Evolutionary conservation across 371 early-diverging fungal species (phyloP).

Genomic region (Mortierella sp.): DNA sequence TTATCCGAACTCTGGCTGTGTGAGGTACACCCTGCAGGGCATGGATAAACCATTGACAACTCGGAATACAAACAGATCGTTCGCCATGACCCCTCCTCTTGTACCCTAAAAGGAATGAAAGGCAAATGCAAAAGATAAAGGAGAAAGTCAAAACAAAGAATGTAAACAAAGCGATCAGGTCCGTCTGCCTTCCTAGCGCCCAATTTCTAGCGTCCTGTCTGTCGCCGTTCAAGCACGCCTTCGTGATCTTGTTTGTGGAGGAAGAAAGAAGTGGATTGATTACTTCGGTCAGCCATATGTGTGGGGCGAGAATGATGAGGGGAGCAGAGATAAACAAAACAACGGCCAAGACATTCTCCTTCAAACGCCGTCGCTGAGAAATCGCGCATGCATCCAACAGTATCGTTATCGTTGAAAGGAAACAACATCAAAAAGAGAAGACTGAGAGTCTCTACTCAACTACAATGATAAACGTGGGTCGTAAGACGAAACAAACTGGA

Average conservation of each 20-base stretch:
- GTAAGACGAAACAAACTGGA: too few relatives aligned
- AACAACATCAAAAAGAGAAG: too few relatives aligned
- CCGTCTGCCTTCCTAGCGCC: background rate
- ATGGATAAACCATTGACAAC: conserved; percentile 1
- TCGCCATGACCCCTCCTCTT: background rate
- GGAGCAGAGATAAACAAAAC: background rate
- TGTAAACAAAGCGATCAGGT: background rate
- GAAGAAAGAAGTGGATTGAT: background rate
- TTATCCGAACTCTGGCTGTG: background rate
- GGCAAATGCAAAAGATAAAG: background rate
- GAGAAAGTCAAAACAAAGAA: background rate
- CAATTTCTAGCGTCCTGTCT: background rate
- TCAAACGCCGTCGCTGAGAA: background rate
- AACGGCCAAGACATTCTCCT: background rate
- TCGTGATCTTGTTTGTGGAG: background rate
- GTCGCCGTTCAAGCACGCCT: background rate
- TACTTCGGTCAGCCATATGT: background rate
- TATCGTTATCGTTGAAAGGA: too few relatives aligned
- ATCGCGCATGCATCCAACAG: too few relatives aligned
- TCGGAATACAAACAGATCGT: background rate
- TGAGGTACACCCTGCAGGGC: background rate
- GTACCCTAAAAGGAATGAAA: background rate
- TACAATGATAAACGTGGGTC: too few relatives aligned
- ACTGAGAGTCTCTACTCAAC: too few relatives aligned
- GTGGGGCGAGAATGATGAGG: background rate